Conservation (phyloP, 352 stramenopile species). For the Peronospora farinosa region DNA sequence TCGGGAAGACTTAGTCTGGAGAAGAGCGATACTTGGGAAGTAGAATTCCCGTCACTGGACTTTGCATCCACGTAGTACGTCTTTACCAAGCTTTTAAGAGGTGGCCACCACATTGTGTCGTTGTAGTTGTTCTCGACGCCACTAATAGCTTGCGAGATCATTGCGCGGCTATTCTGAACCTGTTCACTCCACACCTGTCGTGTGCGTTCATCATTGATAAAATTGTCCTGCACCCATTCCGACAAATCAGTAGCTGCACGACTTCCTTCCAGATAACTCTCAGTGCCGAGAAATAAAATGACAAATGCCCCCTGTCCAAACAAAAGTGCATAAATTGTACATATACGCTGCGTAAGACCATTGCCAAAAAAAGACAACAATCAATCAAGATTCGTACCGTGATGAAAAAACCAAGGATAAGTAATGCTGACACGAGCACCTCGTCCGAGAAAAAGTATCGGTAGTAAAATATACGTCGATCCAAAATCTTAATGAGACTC, state of each 20-base stretch:
- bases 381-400: slow-evolving; percentile 36
- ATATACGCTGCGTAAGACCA: background rate
- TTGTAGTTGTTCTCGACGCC: slow-evolving; percentile 85
- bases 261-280: slow-evolving; percentile 84
- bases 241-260: slow-evolving; percentile 65
- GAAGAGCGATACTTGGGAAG: slow-evolving; percentile 40
- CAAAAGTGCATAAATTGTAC: background rate
- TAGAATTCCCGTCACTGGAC: slow-evolving; percentile 46
- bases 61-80: slow-evolving; percentile 80
- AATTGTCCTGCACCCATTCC: slow-evolving; percentile 80
- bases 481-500: slow-evolving; percentile 72
- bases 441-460: slow-evolving; percentile 86
- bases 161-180: slow-evolving; percentile 70
- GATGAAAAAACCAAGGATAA: slow-evolving; percentile 81
- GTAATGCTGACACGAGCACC: slow-evolving; percentile 68
- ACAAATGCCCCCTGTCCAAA: slow-evolving; percentile 60
- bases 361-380: background rate
- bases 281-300: slow-evolving; percentile 72
- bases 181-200: slow-evolving; percentile 80
- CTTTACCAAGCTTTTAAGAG: slow-evolving; percentile 74
- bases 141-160: slow-evolving; percentile 72
- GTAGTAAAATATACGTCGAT: slow-evolving; percentile 85
- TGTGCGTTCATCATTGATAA: slow-evolving; percentile 83
- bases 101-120: slow-evolving; percentile 86
- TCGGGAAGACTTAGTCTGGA: slow-evolving; percentile 51